A percentile compares a stretch with the other conserved stretches of the same genome.
Evolutionary conservation across 2,329 filamentous ascomycete genomes (phyloP).

Genomic region (Botrytis squamosa): DNA sequence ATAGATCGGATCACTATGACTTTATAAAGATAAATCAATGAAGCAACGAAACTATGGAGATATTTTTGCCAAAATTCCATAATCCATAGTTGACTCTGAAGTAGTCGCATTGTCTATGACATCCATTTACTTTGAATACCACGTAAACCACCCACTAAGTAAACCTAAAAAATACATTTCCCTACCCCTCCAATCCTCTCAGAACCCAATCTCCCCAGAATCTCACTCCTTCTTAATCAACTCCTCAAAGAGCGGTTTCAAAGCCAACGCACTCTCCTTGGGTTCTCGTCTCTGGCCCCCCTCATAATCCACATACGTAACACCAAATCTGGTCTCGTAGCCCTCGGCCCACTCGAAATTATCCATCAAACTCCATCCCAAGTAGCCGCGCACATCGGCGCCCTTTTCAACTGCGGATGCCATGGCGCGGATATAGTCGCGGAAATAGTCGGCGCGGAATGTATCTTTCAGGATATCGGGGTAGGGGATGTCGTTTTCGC

Average conservation of each 20-base stretch:
- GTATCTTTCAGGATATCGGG: conserved; percentile 76
- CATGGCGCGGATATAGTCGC: conserved; percentile 73
- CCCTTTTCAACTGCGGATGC: conserved; percentile 71
- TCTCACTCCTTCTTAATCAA: conserved; percentile 60
- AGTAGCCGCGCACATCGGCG: conserved; percentile 76
- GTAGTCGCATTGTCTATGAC: not conserved
- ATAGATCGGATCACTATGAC: not conserved
- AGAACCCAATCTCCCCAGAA: not conserved
- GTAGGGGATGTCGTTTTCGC: conserved; percentile 71
- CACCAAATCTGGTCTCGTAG: conserved; percentile 82
- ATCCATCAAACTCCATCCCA: conserved; percentile 86
- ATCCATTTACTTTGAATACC: not conserved
- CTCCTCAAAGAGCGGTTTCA: conserved; percentile 69
- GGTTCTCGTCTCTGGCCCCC: conserved; percentile 75
- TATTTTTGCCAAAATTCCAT: not conserved
- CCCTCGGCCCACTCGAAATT: conserved; percentile 64
- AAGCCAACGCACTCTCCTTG: conserved; percentile 77
- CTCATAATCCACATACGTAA: conserved; percentile 79
- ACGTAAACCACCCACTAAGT: not conserved
- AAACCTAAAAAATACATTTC: not conserved
- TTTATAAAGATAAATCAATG: not conserved
- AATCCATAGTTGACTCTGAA: not conserved
- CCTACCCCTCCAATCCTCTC: not conserved
- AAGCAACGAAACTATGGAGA: not conserved
- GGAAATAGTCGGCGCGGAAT: conserved; percentile 78